A percentile compares a stretch with the other conserved stretches of the same genome.
Conservation (phyloP, 192 early-diverging fungal species). For the Spinellus fusiger region DNA sequence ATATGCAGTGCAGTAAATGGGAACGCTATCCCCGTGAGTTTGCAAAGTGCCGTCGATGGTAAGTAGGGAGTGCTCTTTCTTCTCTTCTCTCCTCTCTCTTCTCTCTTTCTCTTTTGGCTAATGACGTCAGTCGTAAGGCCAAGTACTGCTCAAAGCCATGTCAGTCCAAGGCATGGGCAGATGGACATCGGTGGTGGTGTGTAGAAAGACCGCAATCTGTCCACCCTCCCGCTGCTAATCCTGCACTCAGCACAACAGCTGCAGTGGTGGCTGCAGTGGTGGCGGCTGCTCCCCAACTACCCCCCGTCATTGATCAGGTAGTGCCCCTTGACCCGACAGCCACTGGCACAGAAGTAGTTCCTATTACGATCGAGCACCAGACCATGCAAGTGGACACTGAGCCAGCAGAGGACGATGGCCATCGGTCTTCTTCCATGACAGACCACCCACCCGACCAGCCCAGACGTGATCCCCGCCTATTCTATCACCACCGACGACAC, state of each 20-base stretch:
- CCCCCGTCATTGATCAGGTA: conserved; percentile 16
- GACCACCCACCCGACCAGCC: conserved; percentile 6
- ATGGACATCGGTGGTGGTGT: conserved; percentile 80
- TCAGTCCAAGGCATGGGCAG: conserved; percentile 70
- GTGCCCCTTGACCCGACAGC: conserved; percentile 22
- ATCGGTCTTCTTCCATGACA: conserved; percentile 7
- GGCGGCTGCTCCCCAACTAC: conserved; percentile 26
- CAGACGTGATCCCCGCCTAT: conserved; percentile 4
- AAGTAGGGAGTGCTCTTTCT: conserved; percentile 3
- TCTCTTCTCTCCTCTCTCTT: background rate
- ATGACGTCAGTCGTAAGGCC: conserved; percentile 52
- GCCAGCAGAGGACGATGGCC: background rate
- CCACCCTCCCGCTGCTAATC: conserved; percentile 14
- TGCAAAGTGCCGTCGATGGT: conserved; percentile 81
- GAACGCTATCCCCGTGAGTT: conserved; percentile 71
- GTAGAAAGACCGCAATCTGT: conserved; percentile 40
- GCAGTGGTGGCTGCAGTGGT: conserved; percentile 29
- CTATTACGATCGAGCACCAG: conserved; percentile 19
- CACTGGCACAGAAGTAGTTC: conserved; percentile 7
- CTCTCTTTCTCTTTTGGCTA: background rate
- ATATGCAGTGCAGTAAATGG: conserved; percentile 74
- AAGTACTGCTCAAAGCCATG: conserved; percentile 82
- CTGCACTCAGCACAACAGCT: conserved; percentile 22
- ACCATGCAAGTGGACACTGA: background rate
- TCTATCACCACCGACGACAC: conserved; percentile 15